phyloP scores from a whole-genome alignment of 2,329 filamentous ascomycete genomes.

The Parastagonospora nodorum region DNA sequence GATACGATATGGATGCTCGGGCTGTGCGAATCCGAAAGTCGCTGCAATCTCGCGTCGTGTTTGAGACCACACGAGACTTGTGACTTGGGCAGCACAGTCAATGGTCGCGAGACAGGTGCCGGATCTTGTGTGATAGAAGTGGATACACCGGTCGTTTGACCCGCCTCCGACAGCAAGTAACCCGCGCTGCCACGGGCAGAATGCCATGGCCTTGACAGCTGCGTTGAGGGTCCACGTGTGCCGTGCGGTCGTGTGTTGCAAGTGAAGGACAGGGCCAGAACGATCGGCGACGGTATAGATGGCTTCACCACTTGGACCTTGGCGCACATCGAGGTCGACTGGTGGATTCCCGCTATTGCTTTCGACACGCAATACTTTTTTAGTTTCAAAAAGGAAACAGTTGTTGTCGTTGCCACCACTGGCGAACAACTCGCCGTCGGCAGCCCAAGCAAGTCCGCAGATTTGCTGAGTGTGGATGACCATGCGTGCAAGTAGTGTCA shows the following conservation, averaged over 20 bases:
- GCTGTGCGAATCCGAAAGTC: slow-evolving; percentile 91
- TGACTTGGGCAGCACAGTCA: slow-evolving; percentile 90
- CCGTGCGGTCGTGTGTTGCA: slow-evolving; percentile 64
- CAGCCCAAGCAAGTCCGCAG: slow-evolving; percentile 89
- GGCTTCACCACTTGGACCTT: slow-evolving; percentile 35
- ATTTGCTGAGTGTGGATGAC: slow-evolving; percentile 85
- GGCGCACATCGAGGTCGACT: slow-evolving; percentile 27
- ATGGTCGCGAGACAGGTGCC: slow-evolving; percentile 88
- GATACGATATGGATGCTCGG: slow-evolving; percentile 85
- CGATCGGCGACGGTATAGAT: slow-evolving; percentile 41
- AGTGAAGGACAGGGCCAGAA: slow-evolving; percentile 46
- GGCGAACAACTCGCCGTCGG: slow-evolving; percentile 75
- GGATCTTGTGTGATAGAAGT: slow-evolving; percentile 88
- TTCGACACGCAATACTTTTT: slow-evolving; percentile 57
- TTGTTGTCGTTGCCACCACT: slow-evolving; percentile 92
- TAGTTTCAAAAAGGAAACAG: slow-evolving; percentile 78
- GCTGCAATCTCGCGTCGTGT: slow-evolving; percentile 86
- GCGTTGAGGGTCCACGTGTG: slow-evolving; percentile 80
- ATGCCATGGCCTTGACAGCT: slow-evolving; percentile 94
- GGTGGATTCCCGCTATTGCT: slow-evolving; percentile 10
- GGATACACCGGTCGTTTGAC: slow-evolving; percentile 91
- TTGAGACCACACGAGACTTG: slow-evolving; percentile 86
- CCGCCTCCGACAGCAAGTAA: slow-evolving; percentile 90
- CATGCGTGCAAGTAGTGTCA: slow-evolving; percentile 78
- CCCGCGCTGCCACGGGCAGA: slow-evolving; percentile 90